Evolutionary conservation across 179 eudicot species (phyloP).

Genomic region (Sideroxylon spinosum): DNA sequence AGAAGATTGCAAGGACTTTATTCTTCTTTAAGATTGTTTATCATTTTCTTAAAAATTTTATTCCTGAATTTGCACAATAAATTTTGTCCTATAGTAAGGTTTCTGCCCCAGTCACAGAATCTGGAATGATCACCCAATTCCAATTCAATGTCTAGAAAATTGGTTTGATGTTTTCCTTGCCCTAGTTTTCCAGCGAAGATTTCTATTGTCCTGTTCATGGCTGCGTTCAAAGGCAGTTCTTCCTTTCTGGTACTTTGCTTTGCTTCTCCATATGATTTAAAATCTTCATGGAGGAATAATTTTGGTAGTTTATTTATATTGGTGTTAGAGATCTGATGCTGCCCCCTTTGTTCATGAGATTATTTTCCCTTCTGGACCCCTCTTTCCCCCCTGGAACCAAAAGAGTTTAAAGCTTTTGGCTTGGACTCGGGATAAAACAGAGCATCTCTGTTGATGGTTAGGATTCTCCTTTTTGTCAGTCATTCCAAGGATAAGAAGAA

Average conservation of each 20-base stretch:
- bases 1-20: slow-evolving; percentile 2
- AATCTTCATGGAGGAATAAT: neutral
- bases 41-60: neutral
- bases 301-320: neutral
- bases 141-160: neutral
- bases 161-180: slow-evolving; percentile 3
- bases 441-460: neutral
- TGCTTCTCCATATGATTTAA: neutral
- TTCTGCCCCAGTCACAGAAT: neutral
- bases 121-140: neutral
- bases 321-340: neutral
- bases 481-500: neutral
- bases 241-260: neutral
- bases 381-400: neutral
- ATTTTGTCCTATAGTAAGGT: neutral
- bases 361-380: neutral
- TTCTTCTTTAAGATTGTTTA: slow-evolving; percentile 6
- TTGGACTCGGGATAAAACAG: neutral
- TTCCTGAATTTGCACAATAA: slow-evolving; percentile 1
- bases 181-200: neutral
- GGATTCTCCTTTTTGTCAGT: neutral
- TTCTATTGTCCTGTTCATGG: neutral
- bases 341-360: neutral
- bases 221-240: neutral
- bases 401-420: slow-evolving; percentile 2